Conservation (phyloP, 805 yeast species). For the Yamadazyma paraphyllophila region DNA sequence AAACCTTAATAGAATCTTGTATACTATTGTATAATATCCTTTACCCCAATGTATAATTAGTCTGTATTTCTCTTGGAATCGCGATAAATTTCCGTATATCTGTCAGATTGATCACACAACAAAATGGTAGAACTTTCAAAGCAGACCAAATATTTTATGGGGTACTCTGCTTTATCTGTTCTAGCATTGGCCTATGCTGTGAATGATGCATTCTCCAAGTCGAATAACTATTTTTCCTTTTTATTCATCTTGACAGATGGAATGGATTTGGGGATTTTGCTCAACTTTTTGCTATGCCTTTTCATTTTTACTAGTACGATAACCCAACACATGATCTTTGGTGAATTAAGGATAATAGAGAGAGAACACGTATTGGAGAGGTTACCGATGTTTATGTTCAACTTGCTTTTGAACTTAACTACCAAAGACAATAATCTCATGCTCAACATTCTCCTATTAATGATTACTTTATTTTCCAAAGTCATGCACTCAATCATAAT, state of each 20-base stretch:
- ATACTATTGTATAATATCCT: conserved; percentile 1
- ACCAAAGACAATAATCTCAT: conserved; percentile 62
- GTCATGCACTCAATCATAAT: conserved; percentile 74
- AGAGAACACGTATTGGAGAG: conserved; percentile 55
- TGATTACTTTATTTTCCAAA: conserved; percentile 41
- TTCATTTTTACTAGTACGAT: conserved; percentile 32
- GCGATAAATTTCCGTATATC: not conserved
- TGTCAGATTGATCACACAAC: conserved; percentile 1
- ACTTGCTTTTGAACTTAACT: conserved; percentile 63
- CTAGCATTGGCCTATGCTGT: conserved; percentile 21
- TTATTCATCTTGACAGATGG: conserved; percentile 32
- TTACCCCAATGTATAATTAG: not conserved
- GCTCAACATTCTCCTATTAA: conserved; percentile 41
- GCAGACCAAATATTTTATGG: conserved; percentile 16
- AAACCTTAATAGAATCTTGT: not conserved
- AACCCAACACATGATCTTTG: conserved; percentile 60
- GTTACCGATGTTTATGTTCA: conserved; percentile 33
- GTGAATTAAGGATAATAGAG: conserved; percentile 72
- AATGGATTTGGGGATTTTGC: conserved; percentile 23
- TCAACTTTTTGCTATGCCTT: conserved; percentile 24
- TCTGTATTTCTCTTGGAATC: not conserved
- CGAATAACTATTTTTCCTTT: conserved; percentile 24
- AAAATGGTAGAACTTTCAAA: conserved; percentile 12
- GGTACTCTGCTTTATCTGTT: conserved; percentile 20
- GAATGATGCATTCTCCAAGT: conserved; percentile 18